Conservation (phyloP, 2,329 filamentous ascomycete species). For the Aphanocladium album region DNA sequence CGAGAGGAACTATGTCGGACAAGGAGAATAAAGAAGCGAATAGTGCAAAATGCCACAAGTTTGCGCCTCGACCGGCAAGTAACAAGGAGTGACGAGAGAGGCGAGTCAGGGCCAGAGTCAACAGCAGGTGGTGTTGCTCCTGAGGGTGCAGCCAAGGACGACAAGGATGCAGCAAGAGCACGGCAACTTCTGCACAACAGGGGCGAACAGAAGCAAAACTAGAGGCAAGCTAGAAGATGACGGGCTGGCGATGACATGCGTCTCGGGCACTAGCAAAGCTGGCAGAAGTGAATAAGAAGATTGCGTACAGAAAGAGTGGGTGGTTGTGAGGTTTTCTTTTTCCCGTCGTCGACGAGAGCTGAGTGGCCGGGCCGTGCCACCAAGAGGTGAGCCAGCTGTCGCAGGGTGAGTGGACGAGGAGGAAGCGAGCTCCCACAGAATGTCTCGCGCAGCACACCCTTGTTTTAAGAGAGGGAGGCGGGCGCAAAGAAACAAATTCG, state of each 20-base stretch:
- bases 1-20: no score
- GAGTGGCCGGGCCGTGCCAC: neutral
- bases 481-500: slow-evolving; percentile 3
- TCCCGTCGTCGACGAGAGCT: slow-evolving; percentile 2
- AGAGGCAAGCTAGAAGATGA: neutral
- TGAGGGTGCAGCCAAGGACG: neutral
- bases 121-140: neutral
- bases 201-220: slow-evolving; percentile 2
- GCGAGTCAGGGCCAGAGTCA: neutral
- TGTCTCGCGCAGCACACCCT: slow-evolving; percentile 6
- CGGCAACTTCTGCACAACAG: neutral
- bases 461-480: neutral
- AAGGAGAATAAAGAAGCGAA: neutral
- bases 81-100: neutral
- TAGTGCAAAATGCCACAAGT: neutral
- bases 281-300: neutral
- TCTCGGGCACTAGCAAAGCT: slow-evolving; percentile 4
- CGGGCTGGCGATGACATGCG: slow-evolving; percentile 3
- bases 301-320: slow-evolving; percentile 9
- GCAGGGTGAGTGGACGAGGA: neutral
- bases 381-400: neutral
- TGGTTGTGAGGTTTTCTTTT: slow-evolving; percentile 1
- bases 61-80: neutral
- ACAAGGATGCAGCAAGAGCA: slow-evolving; percentile 1
- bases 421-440: neutral